These are phyloP conservation scores for Colletotrichum orchidophilum DNA, from an alignment of 2,329 filamentous ascomycete genomes.

Conservation along the genomic window DNA sequence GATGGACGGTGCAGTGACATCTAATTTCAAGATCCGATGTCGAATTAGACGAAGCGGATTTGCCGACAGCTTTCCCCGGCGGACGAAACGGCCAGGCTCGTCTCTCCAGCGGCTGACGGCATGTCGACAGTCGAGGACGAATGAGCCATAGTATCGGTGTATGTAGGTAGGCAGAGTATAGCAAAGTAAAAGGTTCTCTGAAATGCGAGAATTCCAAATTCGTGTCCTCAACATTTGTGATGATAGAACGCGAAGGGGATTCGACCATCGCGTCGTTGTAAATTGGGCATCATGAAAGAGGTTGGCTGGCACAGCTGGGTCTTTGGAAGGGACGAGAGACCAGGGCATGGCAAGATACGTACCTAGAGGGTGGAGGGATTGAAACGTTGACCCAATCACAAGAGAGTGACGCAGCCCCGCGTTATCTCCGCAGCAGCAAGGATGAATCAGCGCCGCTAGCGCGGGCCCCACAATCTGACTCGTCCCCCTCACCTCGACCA, in stretches of 20 bases:
- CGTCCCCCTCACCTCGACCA: background rate
- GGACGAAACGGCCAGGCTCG: background rate
- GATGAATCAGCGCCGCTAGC: background rate
- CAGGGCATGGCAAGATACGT: background rate
- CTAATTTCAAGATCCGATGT: background rate
- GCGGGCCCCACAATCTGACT: background rate
- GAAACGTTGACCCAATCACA: background rate
- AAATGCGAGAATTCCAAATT: background rate
- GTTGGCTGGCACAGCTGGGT: no score
- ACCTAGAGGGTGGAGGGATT: no score
- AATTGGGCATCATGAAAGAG: background rate
- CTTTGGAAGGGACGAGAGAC: background rate
- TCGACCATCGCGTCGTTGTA: background rate
- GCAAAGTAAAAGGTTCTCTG: background rate
- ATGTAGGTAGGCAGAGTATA: background rate
- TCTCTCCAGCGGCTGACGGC: background rate
- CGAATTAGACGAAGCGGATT: conserved; percentile 3
- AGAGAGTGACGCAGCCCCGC: conserved; percentile 1
- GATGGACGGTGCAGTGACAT: background rate
- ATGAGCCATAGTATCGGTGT: background rate
- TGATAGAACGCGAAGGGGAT: background rate
- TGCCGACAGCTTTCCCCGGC: conserved; percentile 4
- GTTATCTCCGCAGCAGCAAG: conserved; percentile 13
- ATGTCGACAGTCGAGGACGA: background rate
- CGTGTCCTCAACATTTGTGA: background rate